Percentiles rank a stretch among this genome's conserved stretches.
Evolutionary conservation across 2,329 filamentous ascomycete genomes (phyloP).

Genomic region (Ceratocystis lukuohia): DNA sequence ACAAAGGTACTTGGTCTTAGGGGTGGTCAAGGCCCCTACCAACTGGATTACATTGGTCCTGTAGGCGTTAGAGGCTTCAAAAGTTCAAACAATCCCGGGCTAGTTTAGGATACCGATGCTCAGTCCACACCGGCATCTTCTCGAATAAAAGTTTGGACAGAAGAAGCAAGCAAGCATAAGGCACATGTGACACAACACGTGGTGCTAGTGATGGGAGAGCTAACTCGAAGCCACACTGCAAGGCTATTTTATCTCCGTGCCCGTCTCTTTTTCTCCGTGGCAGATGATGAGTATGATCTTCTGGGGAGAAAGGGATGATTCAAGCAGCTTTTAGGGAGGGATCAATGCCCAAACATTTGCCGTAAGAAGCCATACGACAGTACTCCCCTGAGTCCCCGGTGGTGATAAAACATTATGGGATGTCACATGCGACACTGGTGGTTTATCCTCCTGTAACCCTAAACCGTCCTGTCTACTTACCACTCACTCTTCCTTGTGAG

Average conservation of each 20-base stretch:
- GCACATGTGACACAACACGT: neutral
- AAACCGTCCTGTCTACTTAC: neutral
- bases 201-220: neutral
- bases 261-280: neutral
- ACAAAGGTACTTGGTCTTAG: neutral
- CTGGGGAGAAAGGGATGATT: neutral
- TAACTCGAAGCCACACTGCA: neutral
- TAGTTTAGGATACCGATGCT: neutral
- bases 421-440: neutral
- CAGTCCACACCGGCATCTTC: neutral
- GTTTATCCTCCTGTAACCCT: neutral
- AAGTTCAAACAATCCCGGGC: neutral
- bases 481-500: too few species aligned
- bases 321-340: too few species aligned
- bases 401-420: neutral
- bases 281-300: neutral
- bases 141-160: neutral
- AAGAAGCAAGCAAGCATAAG: neutral
- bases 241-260: neutral
- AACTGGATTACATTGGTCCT: neutral
- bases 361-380: neutral
- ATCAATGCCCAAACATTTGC: neutral
- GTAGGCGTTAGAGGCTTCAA: constrained; percentile 1
- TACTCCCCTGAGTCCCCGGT: neutral
- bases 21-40: neutral